phyloP scores from a whole-genome alignment of 164 flowering plant genomes.

The Protea cynaroides region DNA sequence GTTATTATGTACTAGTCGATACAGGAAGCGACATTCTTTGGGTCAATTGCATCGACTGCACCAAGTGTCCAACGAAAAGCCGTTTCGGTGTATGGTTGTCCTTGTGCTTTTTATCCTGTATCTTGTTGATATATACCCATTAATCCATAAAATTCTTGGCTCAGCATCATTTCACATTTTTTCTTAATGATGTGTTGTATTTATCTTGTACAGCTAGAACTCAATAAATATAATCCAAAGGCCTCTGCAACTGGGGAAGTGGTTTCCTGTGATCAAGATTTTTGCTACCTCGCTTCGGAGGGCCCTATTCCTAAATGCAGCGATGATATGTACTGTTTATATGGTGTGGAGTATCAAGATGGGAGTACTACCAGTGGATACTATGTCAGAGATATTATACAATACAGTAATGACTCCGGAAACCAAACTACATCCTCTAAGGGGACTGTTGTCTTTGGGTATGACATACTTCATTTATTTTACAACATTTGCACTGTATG shows the following conservation, averaged over 20 bases:
- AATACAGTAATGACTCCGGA: slow-evolving; percentile 49
- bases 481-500: no score
- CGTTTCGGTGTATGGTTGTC: slow-evolving; percentile 57
- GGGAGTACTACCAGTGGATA: slow-evolving; percentile 87
- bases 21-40: slow-evolving; percentile 90
- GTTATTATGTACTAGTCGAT: slow-evolving; percentile 83
- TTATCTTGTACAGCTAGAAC: slow-evolving; percentile 45
- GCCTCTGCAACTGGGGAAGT: slow-evolving; percentile 49
- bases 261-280: slow-evolving; percentile 58
- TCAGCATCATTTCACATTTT: background rate
- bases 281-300: slow-evolving; percentile 32
- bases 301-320: slow-evolving; percentile 38
- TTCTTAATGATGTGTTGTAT: background rate
- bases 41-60: slow-evolving; percentile 86
- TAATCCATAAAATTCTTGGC: no score
- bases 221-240: slow-evolving; percentile 56
- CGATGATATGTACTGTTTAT: slow-evolving; percentile 41
- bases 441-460: slow-evolving; percentile 80
- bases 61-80: slow-evolving; percentile 73
- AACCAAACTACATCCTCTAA: slow-evolving; percentile 45
- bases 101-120: background rate
- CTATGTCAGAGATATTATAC: slow-evolving; percentile 63
- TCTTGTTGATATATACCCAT: background rate
- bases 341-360: slow-evolving; percentile 77
- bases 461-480: slow-evolving; percentile 20